A percentile compares a stretch with the other conserved stretches of the same genome.
Conservation (phyloP, 2,329 filamentous ascomycete genomes). For the Penicillium sp. region DNA sequence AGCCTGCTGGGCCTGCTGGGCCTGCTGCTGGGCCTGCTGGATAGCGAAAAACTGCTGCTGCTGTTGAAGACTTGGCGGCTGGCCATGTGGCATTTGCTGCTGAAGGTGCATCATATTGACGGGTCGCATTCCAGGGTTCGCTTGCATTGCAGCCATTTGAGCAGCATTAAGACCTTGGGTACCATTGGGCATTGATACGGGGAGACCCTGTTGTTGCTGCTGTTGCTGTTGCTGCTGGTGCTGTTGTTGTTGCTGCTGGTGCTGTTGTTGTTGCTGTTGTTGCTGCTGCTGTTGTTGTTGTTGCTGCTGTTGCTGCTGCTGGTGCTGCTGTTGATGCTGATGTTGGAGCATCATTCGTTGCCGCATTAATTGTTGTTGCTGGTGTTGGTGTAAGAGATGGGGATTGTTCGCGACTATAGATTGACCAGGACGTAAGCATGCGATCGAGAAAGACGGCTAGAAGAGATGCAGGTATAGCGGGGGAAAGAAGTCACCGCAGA, state of each 20-base stretch:
- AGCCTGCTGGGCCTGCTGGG: constrained; percentile 28
- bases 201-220: constrained; percentile 37
- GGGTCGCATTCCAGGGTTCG: constrained; percentile 42
- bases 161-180: constrained; percentile 42
- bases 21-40: constrained; percentile 41
- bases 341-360: constrained; percentile 28
- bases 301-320: constrained; percentile 34
- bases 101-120: constrained; percentile 44
- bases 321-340: constrained; percentile 23
- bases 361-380: constrained; percentile 36
- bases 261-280: constrained; percentile 36
- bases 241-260: constrained; percentile 35
- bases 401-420: constrained; percentile 42
- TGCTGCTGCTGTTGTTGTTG: constrained; percentile 32
- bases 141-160: constrained; percentile 47
- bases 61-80: constrained; percentile 45
- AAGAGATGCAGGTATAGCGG: neutral
- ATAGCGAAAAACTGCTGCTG: constrained; percentile 43
- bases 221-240: constrained; percentile 38
- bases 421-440: constrained; percentile 13
- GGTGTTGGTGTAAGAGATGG: constrained; percentile 48
- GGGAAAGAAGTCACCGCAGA: constrained; percentile 1
- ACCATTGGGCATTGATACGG: constrained; percentile 44
- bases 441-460: neutral
- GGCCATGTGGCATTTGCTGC: constrained; percentile 43